Base-by-base conservation (phyloP, 257 asterid species). In the Solanum medicagineum region DNA sequence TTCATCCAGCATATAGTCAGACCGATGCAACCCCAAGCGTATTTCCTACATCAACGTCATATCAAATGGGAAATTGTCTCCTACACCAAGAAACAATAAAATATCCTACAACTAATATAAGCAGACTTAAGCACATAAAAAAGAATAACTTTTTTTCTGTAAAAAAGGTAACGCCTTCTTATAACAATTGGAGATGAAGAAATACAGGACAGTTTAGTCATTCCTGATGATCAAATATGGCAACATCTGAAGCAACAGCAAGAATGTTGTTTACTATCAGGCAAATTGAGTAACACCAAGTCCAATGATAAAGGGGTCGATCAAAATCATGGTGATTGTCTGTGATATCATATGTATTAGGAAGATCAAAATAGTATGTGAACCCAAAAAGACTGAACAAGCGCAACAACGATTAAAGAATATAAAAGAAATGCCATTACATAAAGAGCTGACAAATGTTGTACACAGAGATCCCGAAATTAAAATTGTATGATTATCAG, bases 1-100 rank as follows among this genome's bases (percentile, higher is more conserved):
- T 81, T 94, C 95, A 84, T 95, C 99, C 92, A 97, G 90, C 98
- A 95, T 97, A 83, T 97, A 97, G 90, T 97, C 98, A 53, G 98
- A 97, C 79, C 99, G 98, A 86, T 97, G 98, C 66, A 97, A 88
- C 82, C 99, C 99, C 92, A 95, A 88, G 87, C 99, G 94, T 92
- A 97, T 97, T 77, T 94, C 97, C 98, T 97, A 90, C 32, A 80
- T 81, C 15, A 68, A 87, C 74, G 77, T 54, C 51, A 29, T 84
- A 56, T 83, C 51, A 74, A 80, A 86, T 80, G 91, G 83, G 88
- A 84, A 80, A 40, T 84, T 83, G 15, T 85, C 79, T 57, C 86
- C 84, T 59, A 65, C 68, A 49, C 17, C 63, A 8, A 81, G 20
- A 88, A 26, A 85, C 65, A 59, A 47, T 63, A 24, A 36, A 87